These are phyloP conservation scores for Xerocomellus chrysenteron DNA, from an alignment of 768 basidiomycete species.

Conservation along the genomic window DNA sequence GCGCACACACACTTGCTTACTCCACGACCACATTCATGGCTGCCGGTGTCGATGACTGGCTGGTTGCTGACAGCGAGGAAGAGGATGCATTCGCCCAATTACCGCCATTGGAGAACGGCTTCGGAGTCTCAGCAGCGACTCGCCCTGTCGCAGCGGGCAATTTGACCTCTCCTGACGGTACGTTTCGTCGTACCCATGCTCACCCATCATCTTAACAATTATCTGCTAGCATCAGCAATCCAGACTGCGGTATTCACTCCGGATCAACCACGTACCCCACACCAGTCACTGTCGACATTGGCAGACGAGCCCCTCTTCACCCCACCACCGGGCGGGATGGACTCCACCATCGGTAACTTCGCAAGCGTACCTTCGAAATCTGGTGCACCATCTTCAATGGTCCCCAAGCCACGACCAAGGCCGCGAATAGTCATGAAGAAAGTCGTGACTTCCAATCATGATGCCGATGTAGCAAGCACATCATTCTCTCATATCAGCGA, in stretches of 20 bases:
- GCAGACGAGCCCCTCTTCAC: constrained; percentile 29
- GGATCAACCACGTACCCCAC: constrained; percentile 15
- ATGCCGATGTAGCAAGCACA: background rate
- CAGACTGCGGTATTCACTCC: constrained; percentile 20
- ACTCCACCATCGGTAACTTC: constrained; percentile 14
- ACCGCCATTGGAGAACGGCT: background rate
- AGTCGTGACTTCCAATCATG: background rate
- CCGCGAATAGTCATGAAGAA: constrained; percentile 32
- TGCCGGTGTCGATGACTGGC: constrained; percentile 34
- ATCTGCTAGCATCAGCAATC: constrained; percentile 15
- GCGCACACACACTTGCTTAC: background rate
- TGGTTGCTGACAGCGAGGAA: constrained; percentile 52
- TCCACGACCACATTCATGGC: constrained; percentile 12
- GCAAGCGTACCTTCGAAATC: constrained; percentile 11
- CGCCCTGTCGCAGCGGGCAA: background rate
- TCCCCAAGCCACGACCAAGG: constrained; percentile 28
- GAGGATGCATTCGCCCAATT: constrained; percentile 21
- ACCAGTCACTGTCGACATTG: background rate
- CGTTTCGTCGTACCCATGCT: background rate
- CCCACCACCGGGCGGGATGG: constrained; percentile 9
- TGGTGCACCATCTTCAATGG: background rate
- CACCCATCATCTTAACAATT: background rate
- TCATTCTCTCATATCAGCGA: constrained; percentile 26
- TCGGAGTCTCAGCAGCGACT: background rate
- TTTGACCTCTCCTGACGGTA: constrained; percentile 7